These are phyloP conservation scores for Strobilomyces confusus DNA, from an alignment of 768 basidiomycete genomes.

Conservation along the genomic window DNA sequence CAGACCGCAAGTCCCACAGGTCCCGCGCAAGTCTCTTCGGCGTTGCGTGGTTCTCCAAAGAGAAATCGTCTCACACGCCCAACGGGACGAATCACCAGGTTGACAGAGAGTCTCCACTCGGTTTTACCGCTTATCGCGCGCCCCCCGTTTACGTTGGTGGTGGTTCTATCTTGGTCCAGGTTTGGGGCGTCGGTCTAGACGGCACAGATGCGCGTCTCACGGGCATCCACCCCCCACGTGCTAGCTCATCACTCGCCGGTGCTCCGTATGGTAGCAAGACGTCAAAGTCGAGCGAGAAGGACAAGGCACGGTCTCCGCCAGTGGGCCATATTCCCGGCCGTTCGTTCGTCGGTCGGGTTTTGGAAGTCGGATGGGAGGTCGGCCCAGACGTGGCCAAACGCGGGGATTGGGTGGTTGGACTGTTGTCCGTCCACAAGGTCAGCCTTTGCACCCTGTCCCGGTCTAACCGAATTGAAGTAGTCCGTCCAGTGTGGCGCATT, in stretches of 20 bases:
- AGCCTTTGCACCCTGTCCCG: slow-evolving; percentile 20
- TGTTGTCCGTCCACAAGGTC: slow-evolving; percentile 79
- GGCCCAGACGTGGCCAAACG: slow-evolving; percentile 47
- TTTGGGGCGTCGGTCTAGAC: slow-evolving; percentile 87
- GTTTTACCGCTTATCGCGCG: slow-evolving; percentile 64
- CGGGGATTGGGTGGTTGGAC: slow-evolving; percentile 85
- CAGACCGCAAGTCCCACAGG: slow-evolving; percentile 15
- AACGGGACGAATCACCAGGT: slow-evolving; percentile 7
- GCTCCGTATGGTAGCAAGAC: slow-evolving; percentile 21
- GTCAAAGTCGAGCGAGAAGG: slow-evolving; percentile 22
- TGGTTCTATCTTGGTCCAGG: slow-evolving; percentile 74
- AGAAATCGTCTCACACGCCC: slow-evolving; percentile 9
- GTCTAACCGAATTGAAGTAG: slow-evolving; percentile 7
- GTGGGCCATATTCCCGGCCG: slow-evolving; percentile 84
- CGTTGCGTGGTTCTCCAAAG: slow-evolving; percentile 30
- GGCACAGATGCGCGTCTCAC: slow-evolving; percentile 66
- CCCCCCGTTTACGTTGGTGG: slow-evolving; percentile 74
- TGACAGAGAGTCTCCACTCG: slow-evolving; percentile 38
- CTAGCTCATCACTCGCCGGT: slow-evolving; percentile 10
- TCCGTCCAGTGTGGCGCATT: slow-evolving; percentile 70
- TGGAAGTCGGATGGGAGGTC: slow-evolving; percentile 78
- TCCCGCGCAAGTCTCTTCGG: slow-evolving; percentile 25
- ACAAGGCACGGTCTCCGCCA: slow-evolving; percentile 22
- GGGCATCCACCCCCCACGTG: slow-evolving; percentile 34
- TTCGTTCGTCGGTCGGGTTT: slow-evolving; percentile 78